Evolutionary conservation across 78 protist genomes (phyloP), one percentile per base, ranked within the genome.

Genomic region (Monocercomonoides exilis): DNA sequence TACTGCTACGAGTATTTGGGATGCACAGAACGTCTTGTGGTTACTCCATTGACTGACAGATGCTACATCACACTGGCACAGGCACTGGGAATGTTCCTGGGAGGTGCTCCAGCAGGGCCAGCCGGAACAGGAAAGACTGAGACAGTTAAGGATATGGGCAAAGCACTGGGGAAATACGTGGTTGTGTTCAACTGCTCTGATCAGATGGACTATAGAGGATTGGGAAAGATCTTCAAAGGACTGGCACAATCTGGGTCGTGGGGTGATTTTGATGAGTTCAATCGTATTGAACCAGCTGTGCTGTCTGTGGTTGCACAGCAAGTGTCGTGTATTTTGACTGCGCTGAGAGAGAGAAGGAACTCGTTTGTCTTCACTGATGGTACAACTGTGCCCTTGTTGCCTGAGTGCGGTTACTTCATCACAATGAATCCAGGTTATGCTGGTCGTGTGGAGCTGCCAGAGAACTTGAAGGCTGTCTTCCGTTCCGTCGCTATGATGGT

Each of bases 91-190:
- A 85, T 96, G 94, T 84, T 11, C 64, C 86, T 90, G 33, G 97
- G 97, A n/a, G 97, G 96, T 29, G 93, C 93, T 3, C 96, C 96
- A 5, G 94, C 94, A 5, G 98, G 98, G 0, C 97, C 97, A 6
- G 96, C 97, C 36, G 97, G 97, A 0, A 94, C 96, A 11, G 98
- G 98, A 21, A 96, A 96, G 93, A 96, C 98, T 0, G 98, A 96
- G 84, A 96, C 98, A 6, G 88, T 85, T 33, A 96, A 96, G 92
- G 96, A 96, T 91, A 63, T 94, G 87, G 96, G 93, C 3, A 45
- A 91, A 2, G 38, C 93, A 21, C 87, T 93, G 35, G 98, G 95
- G 42, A 93, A 89, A 42, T 91, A 54, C 84, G 90, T 89, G 44
- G 89, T 93, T 38, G 96, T 96, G 70, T 88, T 92, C 90, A 94